Conservation (phyloP, 23 red algal genomes). For the Cyanidioschyzon merolae region DNA sequence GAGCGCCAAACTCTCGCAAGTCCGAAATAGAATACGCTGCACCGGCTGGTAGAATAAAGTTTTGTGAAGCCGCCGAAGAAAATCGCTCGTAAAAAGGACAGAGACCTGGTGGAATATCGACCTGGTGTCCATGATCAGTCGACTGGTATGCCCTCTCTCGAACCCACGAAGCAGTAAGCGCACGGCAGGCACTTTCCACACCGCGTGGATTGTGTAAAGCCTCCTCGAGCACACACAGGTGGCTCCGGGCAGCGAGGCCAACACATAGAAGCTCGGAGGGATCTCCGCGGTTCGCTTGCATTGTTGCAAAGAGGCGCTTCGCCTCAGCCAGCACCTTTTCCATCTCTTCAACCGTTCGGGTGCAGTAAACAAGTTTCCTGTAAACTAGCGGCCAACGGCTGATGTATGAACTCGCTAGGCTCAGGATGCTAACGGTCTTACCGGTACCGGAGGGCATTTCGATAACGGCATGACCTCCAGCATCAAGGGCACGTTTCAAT, state of each 20-base stretch:
- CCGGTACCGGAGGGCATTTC: slow-evolving; percentile 31
- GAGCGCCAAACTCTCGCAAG: not conserved
- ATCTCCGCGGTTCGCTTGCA: not conserved
- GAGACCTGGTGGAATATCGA: not conserved
- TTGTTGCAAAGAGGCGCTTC: not conserved
- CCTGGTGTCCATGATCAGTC: not conserved
- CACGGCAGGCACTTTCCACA: slow-evolving; percentile 26
- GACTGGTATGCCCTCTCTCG: slow-evolving; percentile 20
- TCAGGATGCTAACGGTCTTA: slow-evolving; percentile 23
- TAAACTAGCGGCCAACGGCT: not conserved
- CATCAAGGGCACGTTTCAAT: slow-evolving; percentile 22
- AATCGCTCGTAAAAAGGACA: slow-evolving; percentile 8
- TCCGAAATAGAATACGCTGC: slow-evolving; percentile 19
- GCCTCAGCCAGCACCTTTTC: slow-evolving; percentile 31
- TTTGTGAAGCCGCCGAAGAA: not conserved
- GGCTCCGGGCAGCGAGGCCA: slow-evolving; percentile 18
- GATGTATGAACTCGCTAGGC: slow-evolving; percentile 13
- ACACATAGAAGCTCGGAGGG: not conserved
- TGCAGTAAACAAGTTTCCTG: slow-evolving; percentile 23
- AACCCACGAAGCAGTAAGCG: slow-evolving; percentile 20
- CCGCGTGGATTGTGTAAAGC: not conserved
- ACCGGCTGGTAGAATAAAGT: slow-evolving; percentile 19
- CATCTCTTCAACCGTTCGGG: slow-evolving; percentile 31
- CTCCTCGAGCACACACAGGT: slow-evolving; percentile 25
- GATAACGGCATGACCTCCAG: slow-evolving; percentile 19